Base-by-base conservation (phyloP, 176 grass and related monocot genomes). In the Thinopyrum elongatum region DNA sequence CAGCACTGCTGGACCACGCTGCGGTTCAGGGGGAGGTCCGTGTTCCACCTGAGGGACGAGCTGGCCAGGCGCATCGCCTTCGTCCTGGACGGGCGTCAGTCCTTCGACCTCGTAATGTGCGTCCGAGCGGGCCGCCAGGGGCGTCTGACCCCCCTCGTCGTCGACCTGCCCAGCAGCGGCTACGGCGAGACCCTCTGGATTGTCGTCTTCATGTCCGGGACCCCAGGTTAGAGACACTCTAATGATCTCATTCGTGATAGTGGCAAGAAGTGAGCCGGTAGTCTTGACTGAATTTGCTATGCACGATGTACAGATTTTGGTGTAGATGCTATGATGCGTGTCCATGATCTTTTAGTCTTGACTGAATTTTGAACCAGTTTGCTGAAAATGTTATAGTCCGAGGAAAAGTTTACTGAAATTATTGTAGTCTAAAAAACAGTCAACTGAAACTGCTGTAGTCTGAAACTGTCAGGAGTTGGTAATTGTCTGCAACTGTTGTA, bases 101-200 rank as follows among this genome's bases (percentile, higher is more conserved):
- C 21, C 65, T 11, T 1, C 19, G 3, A 2, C 85, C 27, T 64
- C 28, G 16, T 8, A 49, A 8, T 87, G 42, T 87, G 79, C 25
- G 60, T 81, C 6, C 44, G 34, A 61, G 58, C 59, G 4, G 86
- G 86, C 59, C 17, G 3, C 59, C 14, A 5, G 14, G 86, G 70
- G 25, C 78, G 60, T 59, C 44, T 76, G 30, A 87, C 59, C 33
- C 86, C 86, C 41, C 78, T 87, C 59, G n/a, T 49, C 30, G 38
- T 21, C 11, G 77, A 87, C 41, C 67, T 87, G 29, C 85, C 66
- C 72, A 13, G 14, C 36, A 28, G 10, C 19, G 55, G 55, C 55
- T 58, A 58, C 53, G 10, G 4, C 4, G 22, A 8, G n/a, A 5
- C 21, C 19, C 73, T 87, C 53, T 41, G 11, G 11, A 22, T 86